Base-by-base conservation (phyloP, 768 basidiomycete genomes). In the Pisolithus albus region DNA sequence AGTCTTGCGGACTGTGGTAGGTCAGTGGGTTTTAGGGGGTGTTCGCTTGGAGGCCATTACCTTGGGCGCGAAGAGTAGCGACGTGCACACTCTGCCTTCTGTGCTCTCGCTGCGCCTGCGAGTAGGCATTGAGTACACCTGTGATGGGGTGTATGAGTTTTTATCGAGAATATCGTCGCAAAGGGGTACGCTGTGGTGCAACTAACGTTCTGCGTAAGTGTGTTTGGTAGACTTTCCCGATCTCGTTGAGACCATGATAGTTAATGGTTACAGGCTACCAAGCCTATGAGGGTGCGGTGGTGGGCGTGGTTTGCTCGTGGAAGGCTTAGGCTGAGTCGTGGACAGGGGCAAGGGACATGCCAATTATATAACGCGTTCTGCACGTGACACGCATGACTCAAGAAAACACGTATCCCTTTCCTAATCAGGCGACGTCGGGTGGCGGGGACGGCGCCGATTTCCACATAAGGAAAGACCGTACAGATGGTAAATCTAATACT, bases 91-190 rank as follows among this genome's bases (percentile, higher is more conserved):
- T 64, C 56, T 73, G 70, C 46, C 69, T 75, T 58, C 67, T 73
- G 51, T 76, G 74, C 19, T 75, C 73, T 51, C 68, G 69, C 55
- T 77, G 75, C 30, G 74, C 52, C 13, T 72, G 70, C 13, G 71
- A 67, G 44, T 76, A 70, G 16, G 78, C 77, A 19, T 70, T 64
- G 15, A 79, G 66, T 21, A 80, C 76, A 47, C 78, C 77, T 79
- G 50, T 13, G 52, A 51, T 16, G n/a, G 15, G 4, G 19, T 38
- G 5, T 15, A 46, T 18, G 18, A 46, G 45, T 32, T 46, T 23
- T 15, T 45, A 24, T 13, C 41, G 24, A 42, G 47, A 36, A 30
- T 23, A 39, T 37, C 47, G 18, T 38, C 43, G 38, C 23, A 32
- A 37, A 13, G 40, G 44, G 34, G 38, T 46, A 46, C 21, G 9